A percentile compares a stretch with the other conserved stretches of the same genome.
phyloP scores from a whole-genome alignment of 257 asterid species.

The Solanum megistacrolobum region DNA sequence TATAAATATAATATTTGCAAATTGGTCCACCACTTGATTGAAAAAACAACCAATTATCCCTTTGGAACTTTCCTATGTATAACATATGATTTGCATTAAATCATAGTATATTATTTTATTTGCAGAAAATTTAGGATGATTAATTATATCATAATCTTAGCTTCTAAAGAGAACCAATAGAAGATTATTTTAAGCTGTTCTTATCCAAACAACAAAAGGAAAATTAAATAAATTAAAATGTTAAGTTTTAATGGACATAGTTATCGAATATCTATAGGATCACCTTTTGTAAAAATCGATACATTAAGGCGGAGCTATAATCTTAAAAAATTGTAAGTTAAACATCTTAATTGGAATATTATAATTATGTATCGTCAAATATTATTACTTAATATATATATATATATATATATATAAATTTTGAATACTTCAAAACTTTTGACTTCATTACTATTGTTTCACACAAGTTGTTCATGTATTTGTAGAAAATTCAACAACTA shows the following conservation, averaged over 20 bases:
- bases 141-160: background rate
- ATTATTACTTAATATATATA: background rate
- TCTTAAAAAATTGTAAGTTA: background rate
- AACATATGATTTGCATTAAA: background rate
- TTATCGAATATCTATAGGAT: background rate
- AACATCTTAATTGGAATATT: background rate
- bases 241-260: background rate
- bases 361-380: background rate
- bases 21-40: background rate
- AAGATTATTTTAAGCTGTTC: background rate
- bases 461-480: background rate
- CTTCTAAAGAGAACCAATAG: background rate
- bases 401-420: background rate
- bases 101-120: background rate
- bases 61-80: too few species aligned
- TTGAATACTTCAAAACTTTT: background rate
- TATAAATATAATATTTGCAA: background rate
- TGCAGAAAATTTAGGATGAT: background rate
- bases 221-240: too few species aligned
- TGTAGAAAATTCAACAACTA: background rate
- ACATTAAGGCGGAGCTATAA: fast-evolving
- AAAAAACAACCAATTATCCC: background rate
- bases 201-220: too few species aligned
- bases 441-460: background rate
- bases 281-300: background rate